A percentile compares a stretch with the other conserved stretches of the same genome.
phyloP scores from a whole-genome alignment of 441 rosid species.

The Euphorbia celastroides region DNA sequence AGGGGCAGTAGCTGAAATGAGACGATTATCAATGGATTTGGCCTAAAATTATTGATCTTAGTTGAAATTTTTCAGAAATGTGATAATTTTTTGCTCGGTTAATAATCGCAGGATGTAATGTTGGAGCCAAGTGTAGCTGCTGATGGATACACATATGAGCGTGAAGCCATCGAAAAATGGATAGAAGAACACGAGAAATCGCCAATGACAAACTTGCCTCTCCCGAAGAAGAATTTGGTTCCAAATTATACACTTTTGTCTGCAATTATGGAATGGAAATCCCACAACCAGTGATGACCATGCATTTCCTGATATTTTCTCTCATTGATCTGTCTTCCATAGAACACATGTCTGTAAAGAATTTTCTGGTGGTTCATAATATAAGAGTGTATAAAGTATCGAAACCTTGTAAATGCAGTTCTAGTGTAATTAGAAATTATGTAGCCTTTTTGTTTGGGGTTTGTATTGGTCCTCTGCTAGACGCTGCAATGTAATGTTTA shows the following conservation, averaged over 20 bases:
- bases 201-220: constrained; percentile 59
- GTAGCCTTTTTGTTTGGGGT: too few relatives aligned
- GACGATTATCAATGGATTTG: too few relatives aligned
- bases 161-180: constrained; percentile 68
- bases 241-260: constrained; percentile 71
- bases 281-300: too few relatives aligned
- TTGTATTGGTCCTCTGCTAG: too few relatives aligned
- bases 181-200: constrained; percentile 52
- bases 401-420: too few relatives aligned
- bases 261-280: constrained; percentile 75
- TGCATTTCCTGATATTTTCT: background rate
- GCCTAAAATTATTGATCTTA: too few relatives aligned
- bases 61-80: background rate
- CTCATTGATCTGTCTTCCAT: background rate
- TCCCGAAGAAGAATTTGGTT: constrained; percentile 52
- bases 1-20: too few relatives aligned
- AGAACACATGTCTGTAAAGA: background rate
- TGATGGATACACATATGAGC: constrained; percentile 88
- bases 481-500: too few relatives aligned
- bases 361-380: too few relatives aligned
- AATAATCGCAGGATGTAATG: constrained; percentile 65
- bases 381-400: too few relatives aligned
- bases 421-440: too few relatives aligned
- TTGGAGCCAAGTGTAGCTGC: constrained; percentile 86
- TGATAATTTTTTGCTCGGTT: background rate